phyloP scores from a whole-genome alignment of 1,139 yeast genomes.

The Suhomyces coccinellae region DNA sequence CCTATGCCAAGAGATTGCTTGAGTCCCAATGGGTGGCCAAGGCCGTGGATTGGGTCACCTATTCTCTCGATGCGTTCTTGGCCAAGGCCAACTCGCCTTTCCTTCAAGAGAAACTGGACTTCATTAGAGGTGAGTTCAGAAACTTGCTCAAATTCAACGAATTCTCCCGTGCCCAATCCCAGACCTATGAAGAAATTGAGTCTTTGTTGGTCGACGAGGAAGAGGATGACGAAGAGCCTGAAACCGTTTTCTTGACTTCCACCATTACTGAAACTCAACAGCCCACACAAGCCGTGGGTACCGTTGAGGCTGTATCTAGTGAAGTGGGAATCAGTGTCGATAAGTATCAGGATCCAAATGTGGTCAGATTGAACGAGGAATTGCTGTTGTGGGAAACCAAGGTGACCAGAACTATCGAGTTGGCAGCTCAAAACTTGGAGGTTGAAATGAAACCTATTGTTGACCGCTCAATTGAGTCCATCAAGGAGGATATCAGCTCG shows the following conservation, averaged over 20 bases:
- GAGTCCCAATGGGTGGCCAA: not conserved
- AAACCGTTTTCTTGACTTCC: conserved; percentile 30
- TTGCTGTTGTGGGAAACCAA: conserved; percentile 35
- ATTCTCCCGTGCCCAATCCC: conserved; percentile 17
- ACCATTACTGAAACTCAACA: conserved; percentile 23
- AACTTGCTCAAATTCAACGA: conserved; percentile 25
- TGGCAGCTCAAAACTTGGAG: conserved; percentile 45
- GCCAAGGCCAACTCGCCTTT: conserved; percentile 10
- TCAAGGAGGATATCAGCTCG: conserved; percentile 40
- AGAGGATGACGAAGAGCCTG: conserved; percentile 9
- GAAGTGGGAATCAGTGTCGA: conserved; percentile 13
- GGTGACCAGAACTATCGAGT: conserved; percentile 41
- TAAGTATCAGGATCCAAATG: conserved; percentile 6
- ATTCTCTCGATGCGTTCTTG: conserved; percentile 7
- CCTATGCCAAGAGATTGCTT: not conserved
- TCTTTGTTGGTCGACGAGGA: conserved; percentile 17
- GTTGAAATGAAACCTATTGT: conserved; percentile 41
- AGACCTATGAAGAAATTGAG: conserved; percentile 24
- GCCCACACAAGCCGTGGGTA: conserved; percentile 8
- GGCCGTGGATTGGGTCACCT: conserved; percentile 1
- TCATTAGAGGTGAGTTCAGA: conserved; percentile 32
- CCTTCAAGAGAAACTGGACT: conserved; percentile 19
- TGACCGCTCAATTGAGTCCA: conserved; percentile 28
- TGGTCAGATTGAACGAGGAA: conserved; percentile 26
- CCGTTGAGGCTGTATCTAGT: conserved; percentile 3